Evolutionary conservation across 805 yeast species (phyloP), one percentile per base, ranked within the genome.

Genomic region (Ogataea naganishii): DNA sequence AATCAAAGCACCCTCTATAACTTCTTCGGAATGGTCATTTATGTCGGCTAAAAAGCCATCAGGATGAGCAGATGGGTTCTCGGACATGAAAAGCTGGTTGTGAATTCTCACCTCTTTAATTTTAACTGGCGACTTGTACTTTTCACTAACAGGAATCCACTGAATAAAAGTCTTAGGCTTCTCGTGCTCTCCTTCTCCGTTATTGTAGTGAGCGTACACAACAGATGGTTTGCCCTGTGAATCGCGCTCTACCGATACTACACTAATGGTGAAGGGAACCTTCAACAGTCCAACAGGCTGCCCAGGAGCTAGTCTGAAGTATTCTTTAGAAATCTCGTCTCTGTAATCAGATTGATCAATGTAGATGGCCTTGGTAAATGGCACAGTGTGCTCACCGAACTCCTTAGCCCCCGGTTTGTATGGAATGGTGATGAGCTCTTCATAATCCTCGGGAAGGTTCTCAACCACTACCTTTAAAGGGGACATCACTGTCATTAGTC

Each of bases 141-240:
- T 69, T 19, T 63, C 60, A 14, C 77, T 64, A 38, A 75, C 74
- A 30, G 96, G 94, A 30, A 92, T 77, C 98, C 98, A 92, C 62
- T 92, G 98, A 49, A 92, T 86, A 53, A 67, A 92, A 7, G 98
- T 88, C 72, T 89, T 92, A 50, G 98, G 98, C 52, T 83, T 85
- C 55, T 66, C 71, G 40, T 64, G 64, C 33, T 60, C 62, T 11
- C 53, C 51, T 14, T 63, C 55, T 32, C 72, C 83, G 39, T 73
- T 74, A 50, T 86, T 82, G 50, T 89, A 92, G 46, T 78, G 72
- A 29, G 81, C 95, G 43, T 79, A 77, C 34, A 92, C 72, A 57
- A 72, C 75, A 14, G 63, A 62, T 31, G 88, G 72, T 27, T 71
- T 63, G 14, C 95, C 95, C 11, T 58, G 40, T 0, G 54, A 43